Evolutionary conservation across 83 land plant genomes (phyloP), one percentile per base, ranked within the genome.

Genomic region (Isoetes engelmannii): DNA sequence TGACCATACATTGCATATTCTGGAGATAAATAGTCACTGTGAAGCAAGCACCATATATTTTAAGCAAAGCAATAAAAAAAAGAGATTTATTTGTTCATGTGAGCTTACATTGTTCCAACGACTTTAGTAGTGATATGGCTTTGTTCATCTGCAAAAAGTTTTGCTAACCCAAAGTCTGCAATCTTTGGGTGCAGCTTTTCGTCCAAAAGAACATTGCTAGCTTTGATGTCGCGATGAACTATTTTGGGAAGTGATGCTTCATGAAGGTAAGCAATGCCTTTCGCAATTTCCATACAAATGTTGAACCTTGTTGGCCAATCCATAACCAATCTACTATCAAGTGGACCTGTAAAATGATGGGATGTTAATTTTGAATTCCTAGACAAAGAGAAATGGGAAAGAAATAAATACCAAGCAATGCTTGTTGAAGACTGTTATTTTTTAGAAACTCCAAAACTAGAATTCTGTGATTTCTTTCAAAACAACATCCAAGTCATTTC

Each of bases 401-500:
- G 37, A 2, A 28, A 28, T 2, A 28, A 28, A 28, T 63, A 68
- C 70, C 70, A 53, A 53, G 58, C 41, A 69, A 57, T 48, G 66
- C 72, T 57, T 69, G 64, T 4, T 45, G 65, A 55, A 69, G 72
- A 13, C 18, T 3, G 42, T 57, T 60, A 21, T 69, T 69, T 19
- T 69, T 66, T 42, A 57, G 41, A 69, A 56, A 69, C 5, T 69
- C 72, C 20, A 56, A 69, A 5, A 69, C 69, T 20, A 69, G 66
- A 45, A 69, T 12, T 66, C 72, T 48, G 46, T 69, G 65, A 41
- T 61, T 56, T 17, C 47, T 66, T 48, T 64, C 45, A 7, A 69
- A 41, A 21, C 56, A 50, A 45, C 72, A 69, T 50, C 72, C 72
- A 15, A 45, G 44, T 9, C 56, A 41, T 61, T 57, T 55, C 5